Evolutionary conservation across 495 filamentous ascomycete species (phyloP), one percentile per base, ranked within the genome.

Genomic region (Neurospora intermedia): DNA sequence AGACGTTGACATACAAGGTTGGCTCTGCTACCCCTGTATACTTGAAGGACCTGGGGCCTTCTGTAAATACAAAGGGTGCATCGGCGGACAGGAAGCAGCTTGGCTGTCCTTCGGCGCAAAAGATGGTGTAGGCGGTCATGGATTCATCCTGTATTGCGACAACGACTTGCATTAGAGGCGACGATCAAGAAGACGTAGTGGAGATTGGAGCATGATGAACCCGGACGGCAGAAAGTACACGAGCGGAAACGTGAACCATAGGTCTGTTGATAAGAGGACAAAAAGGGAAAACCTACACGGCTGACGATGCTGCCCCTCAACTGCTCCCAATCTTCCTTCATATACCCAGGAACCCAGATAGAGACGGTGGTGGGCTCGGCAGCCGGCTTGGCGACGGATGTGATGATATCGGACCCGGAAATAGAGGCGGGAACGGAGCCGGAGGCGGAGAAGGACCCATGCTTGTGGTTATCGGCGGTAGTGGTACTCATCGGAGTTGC

Each of bases 91-190:
- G 74, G 39, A 77, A 76, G 66, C 78, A 79, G 18, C 43, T 70
- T 35, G 76, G 74, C 10, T 73, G 74, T 39, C 77, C 59, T 15
- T 80, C 76, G 15, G 77, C 81, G 70, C 83, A 84, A 72, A 84
- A 84, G 31, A 84, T 75, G 27, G 82, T 83, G 70, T 82, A 84
- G 18, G 77, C 71, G 13, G 83, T 82, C 69, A 74, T 78, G 42
- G 71, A 77, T 43, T 72, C 59, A 70, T 82, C 73, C 81, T 82
- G 70, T 54, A 39, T 66, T 35, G 54, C 15, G n/a, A 4, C 41
- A 73, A 31, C 23, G 48, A 13, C 18, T 41, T 16, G 40, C 69
- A 69, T 74, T 59, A 73, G 73, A 15, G 16, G 2, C 23, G 40
- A 5, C 31, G n/a, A 13, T 6, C 35, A 16, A 20, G 6, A 23